Base-by-base conservation (phyloP, 1,284 basidiomycete species). In the Porogramme epimiltina region DNA sequence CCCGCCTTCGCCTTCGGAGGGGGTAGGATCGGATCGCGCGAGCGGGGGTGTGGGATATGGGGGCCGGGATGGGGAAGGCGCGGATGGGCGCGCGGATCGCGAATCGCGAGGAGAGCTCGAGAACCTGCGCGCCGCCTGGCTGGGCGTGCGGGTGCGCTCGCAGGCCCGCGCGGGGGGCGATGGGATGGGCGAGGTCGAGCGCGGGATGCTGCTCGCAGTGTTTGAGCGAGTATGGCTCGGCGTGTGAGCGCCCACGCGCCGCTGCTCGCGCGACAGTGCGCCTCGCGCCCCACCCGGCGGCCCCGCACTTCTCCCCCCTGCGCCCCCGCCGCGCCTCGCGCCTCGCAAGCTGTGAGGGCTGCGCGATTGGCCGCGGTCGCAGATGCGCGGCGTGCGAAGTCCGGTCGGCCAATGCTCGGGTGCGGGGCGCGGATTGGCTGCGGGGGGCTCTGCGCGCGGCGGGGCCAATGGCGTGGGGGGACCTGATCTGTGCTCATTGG, bases 161-260 rank as follows among this genome's bases (percentile, higher is more conserved):
- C 9, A 16, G 9, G 9, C 9, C 9, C 10, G 28, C 42, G 40
- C 42, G 37, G 10, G 26, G 18, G 37, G 49, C 13, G 20, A 9
- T 26, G 25, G 16, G 24, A 65, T 78, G 52, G 74, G 77, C 61
- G 73, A 77, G 44, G 70, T 74, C 43, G 74, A 69, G 54, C 73
- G 74, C 51, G 71, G 68, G 51, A 79, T 82, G 77, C 52, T 82
- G 47, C 66, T 82, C 51, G 75, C 72, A 13, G 72, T 78, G 11
- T 67, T 76, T 23, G 80, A 81, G 58, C 70, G 70, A 42, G 76
- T 70, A 34, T 77, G 73, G 73, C 62, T 68, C n/a, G 60, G 56
- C 18, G 20, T 53, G 45, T 55, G 57, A 59, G n/a, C 23, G 28
- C 39, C 33, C n/a, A 4, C 2, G 8, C 28, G 6, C 13, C 13